Evolutionary conservation across 495 filamentous ascomycete species (phyloP).

Genomic region (Penicillium soppii): DNA sequence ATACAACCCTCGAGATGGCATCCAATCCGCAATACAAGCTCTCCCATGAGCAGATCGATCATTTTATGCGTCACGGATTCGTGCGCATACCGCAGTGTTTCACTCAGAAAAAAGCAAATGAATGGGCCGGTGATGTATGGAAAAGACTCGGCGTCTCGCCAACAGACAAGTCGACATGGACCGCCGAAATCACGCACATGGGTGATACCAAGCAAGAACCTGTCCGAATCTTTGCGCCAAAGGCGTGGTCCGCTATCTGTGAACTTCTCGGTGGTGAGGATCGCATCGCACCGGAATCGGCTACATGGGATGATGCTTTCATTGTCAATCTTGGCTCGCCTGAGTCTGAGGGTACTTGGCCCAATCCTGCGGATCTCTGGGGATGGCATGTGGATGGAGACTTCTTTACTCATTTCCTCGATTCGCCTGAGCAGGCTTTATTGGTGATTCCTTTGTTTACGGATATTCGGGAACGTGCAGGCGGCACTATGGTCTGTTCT

Average conservation of each 20-base stretch:
- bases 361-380: constrained; percentile 47
- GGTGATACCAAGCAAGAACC: constrained; percentile 54
- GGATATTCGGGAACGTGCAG: constrained; percentile 59
- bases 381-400: constrained; percentile 77
- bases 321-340: constrained; percentile 72
- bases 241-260: constrained; percentile 68
- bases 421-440: constrained; percentile 69
- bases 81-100: constrained; percentile 61
- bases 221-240: constrained; percentile 60
- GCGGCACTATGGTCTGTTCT: constrained; percentile 67
- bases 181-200: constrained; percentile 62
- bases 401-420: constrained; percentile 74
- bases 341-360: constrained; percentile 51
- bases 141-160: constrained; percentile 66
- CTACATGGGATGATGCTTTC: constrained; percentile 63
- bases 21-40: constrained; percentile 32
- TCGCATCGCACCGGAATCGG: constrained; percentile 48
- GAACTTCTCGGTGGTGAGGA: constrained; percentile 68
- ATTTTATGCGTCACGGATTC: constrained; percentile 67
- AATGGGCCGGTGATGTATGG: constrained; percentile 62
- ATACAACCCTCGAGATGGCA: not conserved
- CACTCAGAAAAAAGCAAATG: constrained; percentile 56
- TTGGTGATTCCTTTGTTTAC: constrained; percentile 70
- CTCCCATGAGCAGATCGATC: constrained; percentile 58
- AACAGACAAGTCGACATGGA: constrained; percentile 68